Evolutionary conservation across 805 yeast genomes (phyloP), one percentile per base, ranked within the genome.

Genomic region (Zygotorulaspora sp.): DNA sequence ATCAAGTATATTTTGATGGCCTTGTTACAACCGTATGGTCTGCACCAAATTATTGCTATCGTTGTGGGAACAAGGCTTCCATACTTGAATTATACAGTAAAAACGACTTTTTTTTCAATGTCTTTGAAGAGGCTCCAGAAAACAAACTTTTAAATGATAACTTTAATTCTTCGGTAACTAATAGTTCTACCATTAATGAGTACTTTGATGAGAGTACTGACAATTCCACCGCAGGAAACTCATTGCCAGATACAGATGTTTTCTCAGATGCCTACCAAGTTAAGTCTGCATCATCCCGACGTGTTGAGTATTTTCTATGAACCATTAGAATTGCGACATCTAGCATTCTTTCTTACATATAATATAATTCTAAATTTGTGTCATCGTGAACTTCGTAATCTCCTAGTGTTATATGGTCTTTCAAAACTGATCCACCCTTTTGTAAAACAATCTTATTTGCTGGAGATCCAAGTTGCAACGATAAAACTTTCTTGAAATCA

Each of bases 21-120:
- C 73, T 83, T 45, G 85, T 95, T 31, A 80, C 94, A 24, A 92
- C 99, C 0, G 97, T 92, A 6, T 92, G 99, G 99, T 81, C 92
- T 1, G 98, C 98, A 0, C 99, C 99, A 0, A 92, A 92, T 57
- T 92, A 92, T 58, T 92, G 98, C 58, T 92, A 92, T 55, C 63
- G 98, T 44, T 92, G 99, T 61, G 98, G 98, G 0, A 92, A 92
- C 58, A 78, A 87, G 57, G 98, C 98, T 4, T 84, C 96, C n/a
- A 89, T 92, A n/a, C 70, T 92, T 45, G 98, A 92, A 60, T 78
- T 92, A 4, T 75, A 74, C 49, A 77, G 74, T 34, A 77, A 79
- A 17, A 81, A 84, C 31, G 79, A 77, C 37, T 72, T 76, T 44
- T 75, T 68, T 51, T 92, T 90, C 63, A 92, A 92, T 56, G 95